Base-by-base conservation (phyloP, 176 grass and related monocot species). In the Oryza rufipogon region DNA sequence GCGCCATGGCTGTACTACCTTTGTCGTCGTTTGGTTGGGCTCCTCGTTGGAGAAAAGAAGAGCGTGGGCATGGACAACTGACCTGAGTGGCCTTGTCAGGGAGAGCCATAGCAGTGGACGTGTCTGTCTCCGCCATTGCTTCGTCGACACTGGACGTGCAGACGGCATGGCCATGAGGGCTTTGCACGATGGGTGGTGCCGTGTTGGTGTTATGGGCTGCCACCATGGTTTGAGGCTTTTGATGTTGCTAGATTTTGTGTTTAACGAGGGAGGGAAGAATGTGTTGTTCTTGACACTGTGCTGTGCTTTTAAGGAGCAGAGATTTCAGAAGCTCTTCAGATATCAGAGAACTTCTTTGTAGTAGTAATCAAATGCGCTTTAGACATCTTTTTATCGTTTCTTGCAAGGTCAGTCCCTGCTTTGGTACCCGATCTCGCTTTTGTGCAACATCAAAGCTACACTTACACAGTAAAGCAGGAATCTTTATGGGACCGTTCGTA, bases 251-350 rank as follows among this genome's bases (percentile, higher is more conserved):
- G 51, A 45, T 66, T 85, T 20, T 77, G 16, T 64, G 26, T 28
- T 80, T 11, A 47, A 66, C 1, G 2, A 52, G 48, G 49, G 26
- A 22, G 32, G 17, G 39, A 52, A 10, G 15, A 25, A 15, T 6
- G 34, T 68, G 19, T 68, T 81, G 68, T 49, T 49, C 13, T 81
- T 77, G 17, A 72, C 83, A n/a, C 6, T 4, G 44, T 72, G 79
- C 36, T 77, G 34, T n/a, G 67, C 88, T 90, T 90, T 86, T 4
- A 41, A 83, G 83, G 34, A n/a, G 73, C 79, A 79, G 66, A 69
- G 73, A 74, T 82, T 83, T 78, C 46, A 60, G 58, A 79, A 61
- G 60, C 14, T 67, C 41, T 20, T 66, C 83, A 67, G 66, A 22
- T 73, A 56, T 7, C 28, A 42, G 61, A 65, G 19, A 56, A 32